Percentiles rank a stretch among this genome's conserved stretches.
Conservation (phyloP, 2,329 filamentous ascomycete species). For the Alternaria brassicicola region DNA sequence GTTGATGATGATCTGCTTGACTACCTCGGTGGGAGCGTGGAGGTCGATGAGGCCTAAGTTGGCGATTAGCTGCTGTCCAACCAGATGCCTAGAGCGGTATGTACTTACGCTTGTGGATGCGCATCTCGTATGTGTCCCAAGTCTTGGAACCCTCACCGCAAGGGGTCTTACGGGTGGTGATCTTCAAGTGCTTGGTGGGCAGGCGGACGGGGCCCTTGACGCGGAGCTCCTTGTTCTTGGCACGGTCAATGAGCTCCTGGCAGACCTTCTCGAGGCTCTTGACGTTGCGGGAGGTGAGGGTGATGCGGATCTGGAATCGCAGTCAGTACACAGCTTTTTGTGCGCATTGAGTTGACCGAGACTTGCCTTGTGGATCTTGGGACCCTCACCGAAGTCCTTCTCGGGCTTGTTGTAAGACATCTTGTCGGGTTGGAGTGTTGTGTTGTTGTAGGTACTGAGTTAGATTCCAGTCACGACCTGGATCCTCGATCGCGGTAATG, state of each 20-base stretch:
- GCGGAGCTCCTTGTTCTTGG: constrained; percentile 96
- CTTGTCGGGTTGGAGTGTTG: constrained; percentile 30
- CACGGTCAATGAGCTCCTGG: constrained; percentile 96
- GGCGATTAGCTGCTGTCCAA: not conserved
- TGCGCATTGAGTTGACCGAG: not conserved
- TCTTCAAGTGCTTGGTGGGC: constrained; percentile 94
- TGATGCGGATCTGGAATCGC: constrained; percentile 78
- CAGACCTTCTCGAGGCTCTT: constrained; percentile 87
- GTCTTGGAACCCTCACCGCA: constrained; percentile 99
- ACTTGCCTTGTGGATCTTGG: constrained; percentile 81
- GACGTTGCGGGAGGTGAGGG: constrained; percentile 93
- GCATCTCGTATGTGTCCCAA: constrained; percentile 99
- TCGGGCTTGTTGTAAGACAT: constrained; percentile 74
- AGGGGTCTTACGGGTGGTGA: constrained; percentile 98
- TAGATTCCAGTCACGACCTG: constrained; percentile 56
- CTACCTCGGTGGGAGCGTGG: constrained; percentile 95
- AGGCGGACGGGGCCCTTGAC: constrained; percentile 98
- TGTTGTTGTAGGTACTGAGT: constrained; percentile 26
- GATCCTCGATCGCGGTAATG: constrained; percentile 57
- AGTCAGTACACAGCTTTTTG: not conserved
- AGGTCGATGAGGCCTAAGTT: constrained; percentile 81
- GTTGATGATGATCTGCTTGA: constrained; percentile 97
- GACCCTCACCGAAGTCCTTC: constrained; percentile 88
- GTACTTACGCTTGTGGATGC: constrained; percentile 87
- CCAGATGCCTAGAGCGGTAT: not conserved